Evolutionary conservation across 2,329 filamentous ascomycete species (phyloP).

Genomic region (Epichloe bromicola): DNA sequence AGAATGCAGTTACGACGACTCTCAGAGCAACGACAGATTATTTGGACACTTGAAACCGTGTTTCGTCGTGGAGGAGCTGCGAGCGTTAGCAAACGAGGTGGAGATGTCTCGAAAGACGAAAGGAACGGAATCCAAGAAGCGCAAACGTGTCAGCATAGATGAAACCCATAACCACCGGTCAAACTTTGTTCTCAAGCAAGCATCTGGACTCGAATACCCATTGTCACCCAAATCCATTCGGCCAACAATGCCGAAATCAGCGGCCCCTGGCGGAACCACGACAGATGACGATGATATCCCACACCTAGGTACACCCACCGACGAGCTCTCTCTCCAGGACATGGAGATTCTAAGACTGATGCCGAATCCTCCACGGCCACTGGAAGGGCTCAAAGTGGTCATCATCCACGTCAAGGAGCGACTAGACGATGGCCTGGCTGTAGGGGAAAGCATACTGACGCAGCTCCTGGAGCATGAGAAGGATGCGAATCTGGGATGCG

Average conservation of each 20-base stretch:
- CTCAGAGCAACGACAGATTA: constrained; percentile 60
- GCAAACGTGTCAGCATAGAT: constrained; percentile 41
- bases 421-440: constrained; percentile 55
- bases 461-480: constrained; percentile 57
- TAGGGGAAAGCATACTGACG: constrained; percentile 51
- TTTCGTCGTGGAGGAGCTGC: constrained; percentile 70
- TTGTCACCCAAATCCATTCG: constrained; percentile 38
- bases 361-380: constrained; percentile 26
- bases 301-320: constrained; percentile 33
- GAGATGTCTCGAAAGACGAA: constrained; percentile 30
- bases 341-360: constrained; percentile 16
- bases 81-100: constrained; percentile 58
- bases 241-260: constrained; percentile 10
- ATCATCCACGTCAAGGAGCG: constrained; percentile 92
- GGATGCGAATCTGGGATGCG: constrained; percentile 57
- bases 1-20: constrained; percentile 86
- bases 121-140: constrained; percentile 39
- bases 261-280: constrained; percentile 6
- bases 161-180: constrained; percentile 11
- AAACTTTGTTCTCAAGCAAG: constrained; percentile 10
- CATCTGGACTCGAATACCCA: constrained; percentile 26
- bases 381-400: constrained; percentile 66
- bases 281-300: constrained; percentile 20
- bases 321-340: constrained; percentile 30
- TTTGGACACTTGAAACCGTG: constrained; percentile 83